phyloP scores from a whole-genome alignment of 2,329 filamentous ascomycete genomes.

The Venturiaceae sp. region DNA sequence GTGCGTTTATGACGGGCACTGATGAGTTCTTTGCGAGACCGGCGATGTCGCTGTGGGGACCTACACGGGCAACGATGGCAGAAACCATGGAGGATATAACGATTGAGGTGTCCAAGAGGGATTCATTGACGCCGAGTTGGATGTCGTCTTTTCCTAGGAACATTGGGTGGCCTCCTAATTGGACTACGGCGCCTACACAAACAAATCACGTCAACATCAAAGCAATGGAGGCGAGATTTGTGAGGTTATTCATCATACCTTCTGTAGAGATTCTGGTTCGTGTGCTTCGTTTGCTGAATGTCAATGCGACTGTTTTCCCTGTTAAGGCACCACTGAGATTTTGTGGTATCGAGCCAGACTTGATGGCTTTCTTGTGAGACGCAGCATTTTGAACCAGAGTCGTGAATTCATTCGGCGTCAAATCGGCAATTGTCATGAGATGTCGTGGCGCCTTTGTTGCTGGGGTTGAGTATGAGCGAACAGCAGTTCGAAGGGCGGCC shows the following conservation, averaged over 20 bases:
- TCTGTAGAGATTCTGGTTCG: constrained; percentile 91
- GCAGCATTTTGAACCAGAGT: constrained; percentile 76
- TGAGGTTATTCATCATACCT: constrained; percentile 12
- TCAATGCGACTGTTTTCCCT: constrained; percentile 81
- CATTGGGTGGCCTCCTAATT: constrained; percentile 89
- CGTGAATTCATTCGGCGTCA: constrained; percentile 69
- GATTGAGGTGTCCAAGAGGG: constrained; percentile 80
- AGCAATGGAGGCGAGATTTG: too few relatives aligned
- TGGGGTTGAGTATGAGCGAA: constrained; percentile 7
- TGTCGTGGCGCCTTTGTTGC: constrained; percentile 55
- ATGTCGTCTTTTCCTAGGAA: constrained; percentile 95
- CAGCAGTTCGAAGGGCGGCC: constrained; percentile 16
- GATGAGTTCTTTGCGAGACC: constrained; percentile 36
- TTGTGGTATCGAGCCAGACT: constrained; percentile 52
- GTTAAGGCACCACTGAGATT: constrained; percentile 53
- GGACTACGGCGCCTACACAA: constrained; percentile 58
- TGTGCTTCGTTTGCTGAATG: constrained; percentile 94
- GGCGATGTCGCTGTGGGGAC: constrained; percentile 40
- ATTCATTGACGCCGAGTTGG: constrained; percentile 92
- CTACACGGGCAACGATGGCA: constrained; percentile 40
- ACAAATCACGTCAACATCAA: not conserved
- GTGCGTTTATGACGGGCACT: constrained; percentile 43
- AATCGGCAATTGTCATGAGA: constrained; percentile 82
- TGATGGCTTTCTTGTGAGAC: constrained; percentile 66
- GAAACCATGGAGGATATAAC: constrained; percentile 72